Evolutionary conservation across 2,329 filamentous ascomycete species (phyloP).

Genomic region (Diaporthe citrichinensis): DNA sequence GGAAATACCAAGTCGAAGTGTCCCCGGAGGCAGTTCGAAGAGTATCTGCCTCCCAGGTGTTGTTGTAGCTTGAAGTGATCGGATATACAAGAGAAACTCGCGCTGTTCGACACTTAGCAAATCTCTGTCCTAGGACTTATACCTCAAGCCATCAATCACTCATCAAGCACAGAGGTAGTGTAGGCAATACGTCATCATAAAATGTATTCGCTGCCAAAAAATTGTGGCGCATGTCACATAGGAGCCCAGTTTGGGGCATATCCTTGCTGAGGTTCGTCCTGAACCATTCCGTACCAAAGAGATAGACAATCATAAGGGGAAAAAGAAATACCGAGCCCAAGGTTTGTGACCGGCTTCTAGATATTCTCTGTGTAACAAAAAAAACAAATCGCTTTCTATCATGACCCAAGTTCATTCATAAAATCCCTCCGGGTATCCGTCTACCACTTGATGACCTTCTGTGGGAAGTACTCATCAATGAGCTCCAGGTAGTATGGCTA

Average conservation of each 20-base stretch:
- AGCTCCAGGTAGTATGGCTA: conserved; percentile 81
- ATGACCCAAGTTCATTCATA: conserved; percentile 18
- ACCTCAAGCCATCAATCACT: too few relatives aligned
- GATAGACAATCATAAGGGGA: neutral
- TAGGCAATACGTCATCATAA: neutral
- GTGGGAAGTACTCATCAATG: conserved; percentile 81
- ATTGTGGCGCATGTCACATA: neutral
- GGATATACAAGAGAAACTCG: too few relatives aligned
- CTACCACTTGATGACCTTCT: conserved; percentile 79
- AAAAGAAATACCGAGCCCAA: neutral
- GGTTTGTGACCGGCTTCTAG: neutral
- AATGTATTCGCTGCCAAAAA: neutral
- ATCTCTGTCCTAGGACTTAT: too few relatives aligned
- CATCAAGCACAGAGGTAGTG: too few relatives aligned
- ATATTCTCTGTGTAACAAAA: neutral
- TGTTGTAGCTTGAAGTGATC: too few relatives aligned
- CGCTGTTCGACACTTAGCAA: too few relatives aligned
- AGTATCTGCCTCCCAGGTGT: too few relatives aligned
- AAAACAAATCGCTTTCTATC: conserved; percentile 34
- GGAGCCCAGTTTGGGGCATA: neutral
- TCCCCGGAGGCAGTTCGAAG: too few relatives aligned
- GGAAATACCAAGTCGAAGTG: too few relatives aligned
- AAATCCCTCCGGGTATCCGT: neutral
- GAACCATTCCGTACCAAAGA: conserved; percentile 23
- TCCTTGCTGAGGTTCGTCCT: neutral